Base-by-base conservation (phyloP, 1,284 basidiomycete genomes). In the Coriolopsis trogii region DNA sequence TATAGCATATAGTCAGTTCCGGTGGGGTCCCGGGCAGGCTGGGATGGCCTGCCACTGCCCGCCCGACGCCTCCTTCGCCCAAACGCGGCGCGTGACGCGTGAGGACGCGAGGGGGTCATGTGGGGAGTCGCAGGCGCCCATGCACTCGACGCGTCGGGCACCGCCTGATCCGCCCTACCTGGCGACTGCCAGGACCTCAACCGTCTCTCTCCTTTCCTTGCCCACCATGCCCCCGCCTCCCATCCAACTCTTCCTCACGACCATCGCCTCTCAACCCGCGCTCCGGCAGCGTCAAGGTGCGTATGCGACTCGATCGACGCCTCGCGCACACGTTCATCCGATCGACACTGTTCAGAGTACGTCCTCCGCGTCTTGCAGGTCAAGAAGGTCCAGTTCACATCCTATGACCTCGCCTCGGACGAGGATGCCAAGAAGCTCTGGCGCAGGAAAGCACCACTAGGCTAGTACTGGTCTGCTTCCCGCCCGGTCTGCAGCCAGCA, bases 371-470 rank as follows among this genome's bases (percentile, higher is more conserved):
- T 85, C 53, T 73, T 91, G 51, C 89, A 91, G 70, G 82, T 85
- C 66, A 90, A 90, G 79, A 91, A 89, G 72, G 87, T 91, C 49
- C 76, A 82, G 5, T 92, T 86, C 70, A 83, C 74, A 2, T 86
- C 87, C 12, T 92, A 90, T 65, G 89, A 92, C 70, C 77, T 92
- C 37, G 90, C 90, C 26, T 90, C 87, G 8, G 88, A 92, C 61
- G 86, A 89, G 64, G 79, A 82, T 20, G 83, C 83, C n/a, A 91
- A 91, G 73, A 78, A 80, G 50, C 64, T 90, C 23, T 92, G 90
- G 89, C 84, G 77, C 68, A 75, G 89, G 57, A 92, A 87, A 66
- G 87, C 85, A 2, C 90, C 90, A 31, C 61, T 69, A 64, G 80
- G 88, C 85, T 49, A 52, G 76, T 67, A 45, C 33, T 41, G 31